Base-by-base conservation (phyloP, 371 early-diverging fungal genomes). In the Antonospora locustae region DNA sequence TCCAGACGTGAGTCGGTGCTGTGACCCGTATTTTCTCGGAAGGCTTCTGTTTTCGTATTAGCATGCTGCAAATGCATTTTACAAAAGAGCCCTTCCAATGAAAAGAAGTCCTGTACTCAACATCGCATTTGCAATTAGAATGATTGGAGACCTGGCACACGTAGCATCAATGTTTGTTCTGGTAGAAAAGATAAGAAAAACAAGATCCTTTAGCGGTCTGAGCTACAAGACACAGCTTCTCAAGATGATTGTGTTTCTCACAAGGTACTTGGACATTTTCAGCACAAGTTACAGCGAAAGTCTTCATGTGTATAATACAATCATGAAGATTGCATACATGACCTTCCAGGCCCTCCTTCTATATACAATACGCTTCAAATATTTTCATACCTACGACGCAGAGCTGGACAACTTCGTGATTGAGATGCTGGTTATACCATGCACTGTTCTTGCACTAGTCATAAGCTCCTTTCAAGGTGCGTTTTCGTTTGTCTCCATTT, bases 261-360 rank as follows among this genome's bases (percentile, higher is more conserved):
- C 86, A n/a, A 85, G 99, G 52, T 98, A 98, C 72, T 70, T 88
- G 16, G 93, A 98, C 71, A 73, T 98, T 46, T 9, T 5, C 17
- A 28, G 36, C 0, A 24, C 3, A 12, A 36, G 47, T 29, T 19
- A 54, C 43, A n/a, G n/a, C n/a, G n/a, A n/a, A n/a, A n/a, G n/a
- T n/a, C 44, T 23, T 19, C 36, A 22, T 19, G 52, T 90, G 4
- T 98, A 98, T 79, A 92, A 91, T 73, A 79, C 85, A 19, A 56
- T 81, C 37, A 90, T 92, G 90, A 93, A 95, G 76, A 36, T 90
- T 7, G 81, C 92, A 65, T 95, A 90, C 74, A 83, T 92, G 54
- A 75, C 74, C 1, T 77, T 85, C 1, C 82, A 88, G 16, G 69
- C 80, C 11, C 84, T 87, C 72, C 82, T 90, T 47, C 71, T 91